These are phyloP conservation scores for Aspergillus bombycis DNA, from an alignment of 2,329 filamentous ascomycete species.

Conservation along the genomic window DNA sequence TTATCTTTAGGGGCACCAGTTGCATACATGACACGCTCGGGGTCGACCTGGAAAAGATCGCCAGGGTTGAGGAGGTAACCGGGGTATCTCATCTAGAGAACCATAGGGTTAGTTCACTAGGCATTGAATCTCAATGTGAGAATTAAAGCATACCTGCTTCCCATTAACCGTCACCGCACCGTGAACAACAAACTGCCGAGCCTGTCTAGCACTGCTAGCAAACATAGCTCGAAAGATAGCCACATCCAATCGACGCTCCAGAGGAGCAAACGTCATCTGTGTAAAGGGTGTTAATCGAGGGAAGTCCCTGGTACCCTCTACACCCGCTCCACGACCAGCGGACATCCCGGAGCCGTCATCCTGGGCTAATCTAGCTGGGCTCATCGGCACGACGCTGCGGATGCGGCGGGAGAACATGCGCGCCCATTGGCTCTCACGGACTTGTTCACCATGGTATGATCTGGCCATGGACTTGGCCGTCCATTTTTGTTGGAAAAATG, in stretches of 20 bases:
- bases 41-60: conserved; percentile 96
- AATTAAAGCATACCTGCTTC: conserved; percentile 69
- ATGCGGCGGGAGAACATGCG: conserved; percentile 86
- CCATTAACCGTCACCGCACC: conserved; percentile 95
- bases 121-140: not conserved
- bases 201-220: conserved; percentile 89
- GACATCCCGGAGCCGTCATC: conserved; percentile 83
- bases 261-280: conserved; percentile 91
- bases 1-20: conserved; percentile 73
- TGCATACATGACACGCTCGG: conserved; percentile 83
- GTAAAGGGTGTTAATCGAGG: conserved; percentile 74
- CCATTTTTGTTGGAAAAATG: conserved; percentile 99
- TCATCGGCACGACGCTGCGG: conserved; percentile 82
- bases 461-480: conserved; percentile 79
- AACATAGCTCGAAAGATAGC: conserved; percentile 93
- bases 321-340: conserved; percentile 78
- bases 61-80: conserved; percentile 95
- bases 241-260: conserved; percentile 90
- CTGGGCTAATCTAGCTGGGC: conserved; percentile 74
- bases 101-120: conserved; percentile 10
- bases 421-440: conserved; percentile 90
- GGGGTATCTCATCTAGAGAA: conserved; percentile 80
- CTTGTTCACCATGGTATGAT: conserved; percentile 91
- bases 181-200: conserved; percentile 91
- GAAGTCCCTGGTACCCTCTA: conserved; percentile 36